A percentile compares a stretch with the other conserved stretches of the same genome.
These are phyloP conservation scores for Melampsora larici-populina DNA, from an alignment of 1,284 basidiomycete species.

Conservation along the genomic window DNA sequence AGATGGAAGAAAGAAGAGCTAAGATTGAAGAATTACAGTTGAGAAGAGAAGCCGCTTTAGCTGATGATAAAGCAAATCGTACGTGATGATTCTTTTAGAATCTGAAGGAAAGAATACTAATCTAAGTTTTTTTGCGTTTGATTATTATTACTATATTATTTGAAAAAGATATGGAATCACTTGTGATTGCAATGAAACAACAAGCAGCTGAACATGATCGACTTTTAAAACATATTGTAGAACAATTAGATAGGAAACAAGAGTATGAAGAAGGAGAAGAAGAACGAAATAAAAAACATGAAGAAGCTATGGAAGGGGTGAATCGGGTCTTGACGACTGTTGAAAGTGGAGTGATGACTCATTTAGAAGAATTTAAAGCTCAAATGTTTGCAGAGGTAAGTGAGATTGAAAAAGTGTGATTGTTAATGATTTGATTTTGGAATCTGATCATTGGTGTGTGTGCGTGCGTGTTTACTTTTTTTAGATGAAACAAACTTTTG, in stretches of 20 bases:
- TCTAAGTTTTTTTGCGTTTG: background rate
- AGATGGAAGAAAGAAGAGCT: conserved; percentile 31
- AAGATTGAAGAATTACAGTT: conserved; percentile 43
- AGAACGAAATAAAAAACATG: conserved; percentile 17
- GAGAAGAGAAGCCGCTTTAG: conserved; percentile 40
- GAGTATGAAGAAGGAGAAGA: conserved; percentile 12
- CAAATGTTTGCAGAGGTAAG: conserved; percentile 40
- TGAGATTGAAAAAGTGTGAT: background rate
- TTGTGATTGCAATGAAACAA: conserved; percentile 38
- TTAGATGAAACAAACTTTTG: conserved; percentile 41
- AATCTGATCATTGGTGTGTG: background rate
- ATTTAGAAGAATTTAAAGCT: conserved; percentile 40
- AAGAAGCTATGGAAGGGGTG: conserved; percentile 28
- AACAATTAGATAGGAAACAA: conserved; percentile 21
- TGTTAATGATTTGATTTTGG: background rate
- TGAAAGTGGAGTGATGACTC: conserved; percentile 38
- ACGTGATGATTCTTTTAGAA: background rate
- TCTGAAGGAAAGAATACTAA: background rate
- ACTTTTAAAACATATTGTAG: conserved; percentile 33
- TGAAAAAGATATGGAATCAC: conserved; percentile 31
- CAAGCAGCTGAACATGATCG: conserved; percentile 41
- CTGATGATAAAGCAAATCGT: conserved; percentile 41
- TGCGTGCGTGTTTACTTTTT: background rate
- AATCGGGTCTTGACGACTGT: conserved; percentile 39
- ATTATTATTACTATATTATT: background rate